A percentile compares a stretch with the other conserved stretches of the same genome.
These are phyloP conservation scores for Sarocladium brachiariae DNA, from an alignment of 2,329 filamentous ascomycete genomes.

Conservation along the genomic window DNA sequence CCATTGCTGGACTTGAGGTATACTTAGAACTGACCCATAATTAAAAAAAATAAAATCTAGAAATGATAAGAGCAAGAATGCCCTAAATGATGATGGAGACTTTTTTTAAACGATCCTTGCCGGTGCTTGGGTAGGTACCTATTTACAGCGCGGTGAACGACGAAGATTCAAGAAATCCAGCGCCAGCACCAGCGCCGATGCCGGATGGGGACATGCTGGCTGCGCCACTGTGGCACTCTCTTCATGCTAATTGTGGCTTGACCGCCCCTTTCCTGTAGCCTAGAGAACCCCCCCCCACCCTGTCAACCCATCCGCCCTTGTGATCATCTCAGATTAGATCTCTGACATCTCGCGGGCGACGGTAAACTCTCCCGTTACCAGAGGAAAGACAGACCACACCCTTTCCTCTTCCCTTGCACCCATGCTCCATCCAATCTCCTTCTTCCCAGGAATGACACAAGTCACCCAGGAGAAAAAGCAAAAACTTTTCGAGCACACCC, in stretches of 20 bases:
- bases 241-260: neutral
- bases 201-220: no score
- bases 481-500: no score
- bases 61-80: no score
- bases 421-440: neutral
- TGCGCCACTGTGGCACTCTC: conserved; percentile 2
- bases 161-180: neutral
- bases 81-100: no score
- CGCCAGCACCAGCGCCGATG: neutral
- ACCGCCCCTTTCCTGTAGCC: no score
- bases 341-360: neutral
- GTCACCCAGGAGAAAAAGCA: neutral
- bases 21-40: no score
- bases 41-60: no score
- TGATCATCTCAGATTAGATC: conserved; percentile 5
- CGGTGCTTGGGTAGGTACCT: no score
- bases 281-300: no score
- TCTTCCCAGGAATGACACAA: neutral
- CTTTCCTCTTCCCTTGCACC: neutral
- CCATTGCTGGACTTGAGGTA: no score
- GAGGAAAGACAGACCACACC: neutral
- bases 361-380: neutral
- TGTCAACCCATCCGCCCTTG: neutral
- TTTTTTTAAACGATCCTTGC: no score
- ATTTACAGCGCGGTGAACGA: no score